A percentile compares a stretch with the other conserved stretches of the same genome.
phyloP scores from a whole-genome alignment of 75 land plant species.

The Sequoiadendron giganteum region DNA sequence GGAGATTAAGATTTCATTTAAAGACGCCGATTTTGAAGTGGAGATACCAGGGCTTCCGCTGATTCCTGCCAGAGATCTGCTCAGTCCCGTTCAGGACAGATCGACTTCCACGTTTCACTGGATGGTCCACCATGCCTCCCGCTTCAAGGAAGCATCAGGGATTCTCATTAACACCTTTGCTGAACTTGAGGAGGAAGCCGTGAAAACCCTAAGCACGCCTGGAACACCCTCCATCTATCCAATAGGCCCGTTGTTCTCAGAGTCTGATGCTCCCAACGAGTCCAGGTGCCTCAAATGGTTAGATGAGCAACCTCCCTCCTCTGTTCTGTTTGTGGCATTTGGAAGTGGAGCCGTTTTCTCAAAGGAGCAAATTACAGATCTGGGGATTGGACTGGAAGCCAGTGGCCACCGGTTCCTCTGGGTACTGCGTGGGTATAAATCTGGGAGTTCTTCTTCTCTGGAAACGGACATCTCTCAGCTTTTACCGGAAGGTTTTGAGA shows the following conservation, averaged over 20 bases:
- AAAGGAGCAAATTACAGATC: no score
- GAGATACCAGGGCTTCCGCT: neutral
- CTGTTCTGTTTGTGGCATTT: no score
- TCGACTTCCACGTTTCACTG: constrained; percentile 8
- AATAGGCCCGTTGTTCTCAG: neutral
- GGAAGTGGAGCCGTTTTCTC: no score
- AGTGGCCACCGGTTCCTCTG: no score
- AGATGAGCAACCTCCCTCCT: no score
- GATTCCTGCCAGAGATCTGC: neutral
- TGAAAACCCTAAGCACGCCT: neutral
- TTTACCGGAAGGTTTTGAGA: neutral
- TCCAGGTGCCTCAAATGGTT: neutral
- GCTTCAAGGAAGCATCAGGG: constrained; percentile 24
- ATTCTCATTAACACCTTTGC: neutral
- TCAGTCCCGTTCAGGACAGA: constrained; percentile 20
- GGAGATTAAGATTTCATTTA: neutral
- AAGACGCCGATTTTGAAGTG: neutral
- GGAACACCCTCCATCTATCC: neutral
- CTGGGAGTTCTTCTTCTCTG: no score
- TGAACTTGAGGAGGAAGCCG: neutral
- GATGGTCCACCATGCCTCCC: constrained; percentile 16
- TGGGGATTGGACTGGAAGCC: no score
- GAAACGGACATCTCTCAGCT: no score
- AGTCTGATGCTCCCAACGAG: neutral
- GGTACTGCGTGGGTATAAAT: no score